Percentiles rank a stretch among this genome's conserved stretches.
Conservation (phyloP, 768 basidiomycete species). For the Suillus sp. region DNA sequence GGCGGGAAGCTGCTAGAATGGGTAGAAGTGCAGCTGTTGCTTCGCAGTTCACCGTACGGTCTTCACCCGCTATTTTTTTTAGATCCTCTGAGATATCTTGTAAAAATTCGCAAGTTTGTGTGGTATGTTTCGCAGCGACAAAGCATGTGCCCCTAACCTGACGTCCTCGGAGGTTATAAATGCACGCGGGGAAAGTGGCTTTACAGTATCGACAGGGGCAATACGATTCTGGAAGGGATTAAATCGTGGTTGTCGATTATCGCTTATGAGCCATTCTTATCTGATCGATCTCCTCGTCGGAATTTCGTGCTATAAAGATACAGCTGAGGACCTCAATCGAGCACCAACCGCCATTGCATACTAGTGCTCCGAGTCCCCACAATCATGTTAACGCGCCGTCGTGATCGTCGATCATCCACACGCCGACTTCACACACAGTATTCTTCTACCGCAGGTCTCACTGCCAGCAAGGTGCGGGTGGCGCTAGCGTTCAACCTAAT, state of each 20-base stretch:
- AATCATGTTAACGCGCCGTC: background rate
- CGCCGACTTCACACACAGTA: background rate
- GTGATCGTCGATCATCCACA: background rate
- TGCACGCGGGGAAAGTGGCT: background rate
- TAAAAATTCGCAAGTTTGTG: background rate
- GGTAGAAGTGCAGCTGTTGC: background rate
- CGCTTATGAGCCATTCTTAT: background rate
- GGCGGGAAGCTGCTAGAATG: background rate
- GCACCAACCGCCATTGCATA: background rate
- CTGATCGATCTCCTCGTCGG: background rate
- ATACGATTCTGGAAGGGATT: background rate
- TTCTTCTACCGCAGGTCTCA: background rate
- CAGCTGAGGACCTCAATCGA: background rate
- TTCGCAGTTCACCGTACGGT: background rate
- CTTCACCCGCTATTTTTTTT: background rate
- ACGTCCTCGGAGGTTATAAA: conserved; percentile 3
- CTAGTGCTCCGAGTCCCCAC: background rate
- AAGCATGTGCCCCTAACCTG: background rate
- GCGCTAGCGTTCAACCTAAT: background rate
- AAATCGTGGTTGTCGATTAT: background rate
- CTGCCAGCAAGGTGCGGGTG: background rate
- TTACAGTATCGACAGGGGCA: background rate
- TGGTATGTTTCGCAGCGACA: background rate
- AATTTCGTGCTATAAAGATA: background rate
- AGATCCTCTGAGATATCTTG: background rate